Evolutionary conservation across 129 eudicot species (phyloP), one percentile per base, ranked within the genome.

Genomic region (Silybum marianum): DNA sequence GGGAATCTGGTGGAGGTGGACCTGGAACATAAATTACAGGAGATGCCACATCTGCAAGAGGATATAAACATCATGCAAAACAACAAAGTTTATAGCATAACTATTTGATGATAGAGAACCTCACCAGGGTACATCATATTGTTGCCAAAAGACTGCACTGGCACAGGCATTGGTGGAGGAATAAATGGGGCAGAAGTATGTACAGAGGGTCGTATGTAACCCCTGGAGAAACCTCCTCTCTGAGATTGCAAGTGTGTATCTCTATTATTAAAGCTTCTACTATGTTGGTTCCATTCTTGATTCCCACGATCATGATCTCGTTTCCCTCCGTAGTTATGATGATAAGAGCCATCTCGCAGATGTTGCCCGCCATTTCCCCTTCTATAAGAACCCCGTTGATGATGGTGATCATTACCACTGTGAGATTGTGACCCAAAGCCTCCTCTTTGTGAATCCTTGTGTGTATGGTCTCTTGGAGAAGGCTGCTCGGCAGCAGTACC

Each of bases 271-370:
- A 86, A 89, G 93, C 84, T 86, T 76, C 93, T 77, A 80, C 76
- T 85, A 26, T 85, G 86, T 40, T 81, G 80, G 70, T 91, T 90
- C 95, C 96, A 92, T 38, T 91, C 98, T 72, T 83, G 93, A 82
- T 89, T 92, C 18, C 89, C 93, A 65, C 97, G 97, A 18, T 92
- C 92, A 66, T 88, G 96, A 78, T 95, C 95, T 28, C 98, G 91
- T 42, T 91, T 92, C 48, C 94, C 94, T 24, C 91, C 91, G 76
- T 87, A 84, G 75, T 79, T 78, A 62, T 89, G 90, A 85, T 89
- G 89, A 79, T 84, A 80, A 23, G 97, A 86, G 38, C 91, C 94
- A 88, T 93, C 95, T 26, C 97, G 93, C 4, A 86, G 72, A 85
- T 85, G 96, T 26, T 88, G 88, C 21, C 98, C 98, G 22, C 91